Base-by-base conservation (phyloP, 1,139 yeast genomes). In the Insectozyma bohioensis region DNA sequence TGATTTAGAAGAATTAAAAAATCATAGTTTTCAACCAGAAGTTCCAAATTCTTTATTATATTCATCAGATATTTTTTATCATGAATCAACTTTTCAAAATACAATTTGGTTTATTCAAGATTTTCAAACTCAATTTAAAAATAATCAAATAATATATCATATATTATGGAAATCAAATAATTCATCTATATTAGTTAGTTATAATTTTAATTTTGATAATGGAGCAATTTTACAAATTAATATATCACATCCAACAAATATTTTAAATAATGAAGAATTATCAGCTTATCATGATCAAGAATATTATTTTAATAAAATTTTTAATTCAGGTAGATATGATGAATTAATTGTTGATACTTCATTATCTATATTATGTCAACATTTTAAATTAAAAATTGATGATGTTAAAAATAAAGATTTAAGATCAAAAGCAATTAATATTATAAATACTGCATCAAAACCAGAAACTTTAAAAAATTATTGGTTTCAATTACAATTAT, bases 111-210 rank as follows among this genome's bases (percentile, higher is more conserved):
- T 59, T 41, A 54, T 67, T 31, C 75, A 67, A 45, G 74, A 68
- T 42, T 67, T 51, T 38, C 49, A 46, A 19, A 36, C 49, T 8
- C 42, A 74, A 58, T 37, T 57, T 55, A 17, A 48, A 40, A 43
- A 45, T 49, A 5, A 23, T 15, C 10, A 28, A 11, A 27, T 63
- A 41, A 41, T 40, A 12, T 54, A 56, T 35, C 48, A 58, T 33
- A 56, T 76, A 1, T 58, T 80, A 25, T 80, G 85, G 85, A 81
- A 80, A 46, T 77, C 85, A 39, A 80, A 81, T 42, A 72, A 75
- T 2, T 64, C 77, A 1, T 72, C 81, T 4, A 59, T 68, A 16
- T 49, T 75, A 16, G 51, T 53, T 6, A 45, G 49, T 2, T 61
- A 61, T 32, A 29, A 36, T 1, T 27, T 58, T 2, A 42, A 50